Base-by-base conservation (phyloP, 176 grass and related monocot genomes). In the barley (Hordeum vulgare) region DNA sequence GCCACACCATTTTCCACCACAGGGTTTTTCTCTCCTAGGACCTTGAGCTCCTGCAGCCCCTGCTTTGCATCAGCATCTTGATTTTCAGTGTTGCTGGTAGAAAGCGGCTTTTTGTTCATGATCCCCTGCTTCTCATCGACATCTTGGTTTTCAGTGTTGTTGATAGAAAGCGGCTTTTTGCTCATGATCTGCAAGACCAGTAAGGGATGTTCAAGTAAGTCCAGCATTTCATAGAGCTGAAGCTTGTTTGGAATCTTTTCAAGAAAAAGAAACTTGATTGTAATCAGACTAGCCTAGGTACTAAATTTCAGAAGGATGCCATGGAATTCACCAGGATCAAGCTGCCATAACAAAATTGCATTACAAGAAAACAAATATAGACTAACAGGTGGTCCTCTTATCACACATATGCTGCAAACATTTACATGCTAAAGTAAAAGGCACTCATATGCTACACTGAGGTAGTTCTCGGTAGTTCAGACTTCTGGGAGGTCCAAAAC, bases 21-120 rank as follows among this genome's bases (percentile, higher is more conserved):
- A 61, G 45, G 44, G 21, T 80, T 90, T 76, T 75, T 78, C 71
- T 89, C 77, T 31, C 57, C 82, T 54, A 37, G 42, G 60, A 74
- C 45, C 17, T 76, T 49, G 33, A 61, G 58, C 54, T 86, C 88
- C 37, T 90, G 60, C 56, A 20, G 64, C n/a, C 61, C 33, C 66
- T 75, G 83, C 58, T 88, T 94, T 71, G 57, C 65, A 76, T 72
- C 54, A 4, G 23, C 17, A 45, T 24, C 69, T 80, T 84, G 82
- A 37, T 66, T 91, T 34, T 83, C 85, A 71, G 75, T 53, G 29
- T 33, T 76, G 56, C 23, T 81, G 53, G 74, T 33, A 37, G 40
- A 25, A 66, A 64, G 28, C 4, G 33, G 18, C 73, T 66, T 86
- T 57, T 31, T 58, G 66, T 76, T 82, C 51, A 75, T 45, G 15